Evolutionary conservation across 2,329 filamentous ascomycete species (phyloP).

Genomic region (Fusarium oligoseptatum): DNA sequence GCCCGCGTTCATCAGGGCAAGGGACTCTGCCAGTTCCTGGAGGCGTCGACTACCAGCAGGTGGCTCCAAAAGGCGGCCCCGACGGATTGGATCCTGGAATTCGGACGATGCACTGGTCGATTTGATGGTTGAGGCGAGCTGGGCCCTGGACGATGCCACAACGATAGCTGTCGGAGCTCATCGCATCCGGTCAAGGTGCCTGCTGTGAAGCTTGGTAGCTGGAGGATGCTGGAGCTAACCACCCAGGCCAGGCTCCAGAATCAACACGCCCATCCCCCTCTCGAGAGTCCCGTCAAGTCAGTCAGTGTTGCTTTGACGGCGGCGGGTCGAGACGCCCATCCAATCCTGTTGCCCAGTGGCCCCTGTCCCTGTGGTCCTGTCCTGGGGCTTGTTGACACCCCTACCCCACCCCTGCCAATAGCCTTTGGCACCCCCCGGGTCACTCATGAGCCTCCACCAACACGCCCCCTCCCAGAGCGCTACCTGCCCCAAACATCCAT

Average conservation of each 20-base stretch:
- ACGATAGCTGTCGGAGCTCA: constrained; percentile 6
- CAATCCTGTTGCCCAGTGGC: constrained; percentile 25
- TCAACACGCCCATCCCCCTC: constrained; percentile 16
- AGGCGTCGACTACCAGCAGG: not conserved
- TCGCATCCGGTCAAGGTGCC: constrained; percentile 42
- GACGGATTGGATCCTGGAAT: constrained; percentile 15
- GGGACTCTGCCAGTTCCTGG: not conserved
- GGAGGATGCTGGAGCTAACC: constrained; percentile 18
- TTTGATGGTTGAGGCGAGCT: constrained; percentile 2
- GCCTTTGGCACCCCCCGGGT: not conserved
- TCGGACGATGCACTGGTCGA: not conserved
- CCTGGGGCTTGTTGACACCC: not conserved
- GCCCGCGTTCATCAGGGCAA: constrained; percentile 6
- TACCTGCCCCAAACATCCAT: constrained; percentile 34
- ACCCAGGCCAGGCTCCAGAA: constrained; percentile 15
- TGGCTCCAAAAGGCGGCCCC: constrained; percentile 7
- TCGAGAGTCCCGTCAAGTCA: constrained; percentile 24
- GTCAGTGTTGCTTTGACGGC: constrained; percentile 36
- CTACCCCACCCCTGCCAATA: constrained; percentile 10
- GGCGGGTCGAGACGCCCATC: constrained; percentile 26
- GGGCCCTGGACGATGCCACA: constrained; percentile 20
- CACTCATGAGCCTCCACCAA: constrained; percentile 18
- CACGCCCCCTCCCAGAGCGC: constrained; percentile 33
- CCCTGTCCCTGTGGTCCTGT: not conserved
- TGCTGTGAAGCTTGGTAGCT: not conserved